These are phyloP conservation scores for Fusarium armeniacum DNA, from an alignment of 2,329 filamentous ascomycete genomes.

Conservation along the genomic window DNA sequence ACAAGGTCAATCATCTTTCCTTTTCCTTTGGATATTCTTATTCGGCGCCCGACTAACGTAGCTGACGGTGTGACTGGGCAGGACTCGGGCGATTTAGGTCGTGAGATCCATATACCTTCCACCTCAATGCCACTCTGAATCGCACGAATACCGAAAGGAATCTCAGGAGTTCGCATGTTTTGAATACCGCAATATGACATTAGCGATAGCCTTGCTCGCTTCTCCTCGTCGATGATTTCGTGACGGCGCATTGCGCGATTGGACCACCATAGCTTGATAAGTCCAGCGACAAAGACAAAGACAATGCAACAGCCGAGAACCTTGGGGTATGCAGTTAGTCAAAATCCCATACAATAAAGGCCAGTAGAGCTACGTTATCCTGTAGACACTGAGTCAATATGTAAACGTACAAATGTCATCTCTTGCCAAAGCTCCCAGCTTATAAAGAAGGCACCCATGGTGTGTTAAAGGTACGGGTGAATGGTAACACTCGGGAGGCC, in stretches of 20 bases:
- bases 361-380: not conserved
- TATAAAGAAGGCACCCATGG: constrained; percentile 69
- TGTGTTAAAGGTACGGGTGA: constrained; percentile 15
- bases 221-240: constrained; percentile 76
- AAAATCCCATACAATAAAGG: accelerated
- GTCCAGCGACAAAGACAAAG: constrained; percentile 76
- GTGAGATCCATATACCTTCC: constrained; percentile 85
- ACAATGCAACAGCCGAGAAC: constrained; percentile 79
- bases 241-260: constrained; percentile 69
- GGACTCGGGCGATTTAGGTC: constrained; percentile 59
- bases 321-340: constrained; percentile 59
- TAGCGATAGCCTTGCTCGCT: constrained; percentile 66
- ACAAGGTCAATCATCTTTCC: constrained; percentile 31
- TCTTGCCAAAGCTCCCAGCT: constrained; percentile 88
- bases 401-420: constrained; percentile 83
- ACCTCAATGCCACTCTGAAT: constrained; percentile 86
- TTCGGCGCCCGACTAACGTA: constrained; percentile 41
- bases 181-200: constrained; percentile 68
- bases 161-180: constrained; percentile 63
- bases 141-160: constrained; percentile 89
- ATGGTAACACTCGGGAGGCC: constrained; percentile 9
- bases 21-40: constrained; percentile 42
- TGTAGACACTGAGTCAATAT: not conserved
- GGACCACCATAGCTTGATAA: constrained; percentile 75
- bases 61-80: constrained; percentile 46